phyloP scores from a whole-genome alignment of 495 filamentous ascomycete species.

The Lepraria neglecta region DNA sequence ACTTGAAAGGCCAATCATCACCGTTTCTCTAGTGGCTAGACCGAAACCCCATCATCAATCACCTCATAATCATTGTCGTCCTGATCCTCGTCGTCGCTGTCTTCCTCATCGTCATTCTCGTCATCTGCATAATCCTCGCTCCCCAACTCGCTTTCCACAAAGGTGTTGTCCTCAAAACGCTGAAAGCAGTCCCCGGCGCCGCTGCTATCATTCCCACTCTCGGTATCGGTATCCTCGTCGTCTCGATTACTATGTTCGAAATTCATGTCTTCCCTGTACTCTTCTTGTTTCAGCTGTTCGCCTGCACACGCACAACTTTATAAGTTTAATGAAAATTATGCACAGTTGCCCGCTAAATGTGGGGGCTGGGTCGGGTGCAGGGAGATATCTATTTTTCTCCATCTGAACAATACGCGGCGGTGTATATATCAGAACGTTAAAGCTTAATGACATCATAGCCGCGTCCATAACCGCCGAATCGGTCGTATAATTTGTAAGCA shows the following conservation, averaged over 20 bases:
- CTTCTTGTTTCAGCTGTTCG: not conserved
- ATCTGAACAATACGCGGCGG: no score
- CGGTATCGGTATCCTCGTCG: not conserved
- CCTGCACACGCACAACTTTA: not conserved
- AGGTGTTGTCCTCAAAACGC: not conserved
- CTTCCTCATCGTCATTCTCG: not conserved
- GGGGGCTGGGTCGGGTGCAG: no score
- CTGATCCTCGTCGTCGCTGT: not conserved
- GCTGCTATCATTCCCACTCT: not conserved
- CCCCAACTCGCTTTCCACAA: not conserved
- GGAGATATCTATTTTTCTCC: no score
- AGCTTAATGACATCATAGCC: no score
- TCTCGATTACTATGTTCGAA: not conserved
- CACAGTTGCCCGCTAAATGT: no score
- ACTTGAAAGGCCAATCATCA: not conserved
- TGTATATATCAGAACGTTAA: no score
- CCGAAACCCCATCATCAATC: not conserved
- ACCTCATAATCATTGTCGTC: not conserved
- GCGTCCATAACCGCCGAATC: no score
- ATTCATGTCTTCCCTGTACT: not conserved
- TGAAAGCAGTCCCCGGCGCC: not conserved
- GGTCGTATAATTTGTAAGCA: no score
- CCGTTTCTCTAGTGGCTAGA: not conserved
- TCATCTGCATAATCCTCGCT: not conserved
- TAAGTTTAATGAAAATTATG: no score